Evolutionary conservation across 2,329 filamentous ascomycete genomes (phyloP), one percentile per base, ranked within the genome.

Genomic region (Elsinoe batatas): DNA sequence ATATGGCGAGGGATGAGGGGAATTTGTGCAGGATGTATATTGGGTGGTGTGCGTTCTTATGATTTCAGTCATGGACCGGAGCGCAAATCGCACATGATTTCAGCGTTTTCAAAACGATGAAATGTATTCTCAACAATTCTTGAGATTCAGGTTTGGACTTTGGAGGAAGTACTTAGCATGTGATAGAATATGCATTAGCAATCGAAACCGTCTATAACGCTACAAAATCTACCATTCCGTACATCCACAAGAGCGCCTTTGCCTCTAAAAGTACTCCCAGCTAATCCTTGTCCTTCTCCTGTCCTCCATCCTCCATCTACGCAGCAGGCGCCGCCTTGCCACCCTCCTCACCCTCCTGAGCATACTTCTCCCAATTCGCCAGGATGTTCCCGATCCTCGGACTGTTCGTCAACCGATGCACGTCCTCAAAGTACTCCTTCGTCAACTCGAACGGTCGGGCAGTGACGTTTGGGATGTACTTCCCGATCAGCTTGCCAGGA

Each of bases 371-470:
- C 75, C 75, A 78, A 76, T 96, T 95, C 62, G 89, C 88, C 69
- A 96, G 71, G 60, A 91, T 85, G 57, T 86, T 80, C 42, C 83
- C 85, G 67, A 91, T 90, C 72, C 85, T 76, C 43, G 82, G 82
- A 17, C 77, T 81, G 75, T 94, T 96, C 55, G 93, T 98, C 69
- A 98, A 75, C 65, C 83, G 83, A 76, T 97, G 97, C 51, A 98
- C 94, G 68, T 97, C 93, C 79, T 98, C 91, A 74, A 98, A 98
- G 76, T 98, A 98, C 76, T 97, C 93, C 80, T 91, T 95, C 56
- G 90, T 95, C 62, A 98, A 78, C 71, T 90, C 89, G 70, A 98
- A 98, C 13, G 93, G 93, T 74, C 85, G 85, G 57, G 93, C 93
- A 56, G 93, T 98, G 63, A 98, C 94, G 73, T 98, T 98, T 64